A percentile compares a stretch with the other conserved stretches of the same genome.
Evolutionary conservation across 2,329 filamentous ascomycete genomes (phyloP).

Genomic region (Phaeoacremonium minimum): DNA sequence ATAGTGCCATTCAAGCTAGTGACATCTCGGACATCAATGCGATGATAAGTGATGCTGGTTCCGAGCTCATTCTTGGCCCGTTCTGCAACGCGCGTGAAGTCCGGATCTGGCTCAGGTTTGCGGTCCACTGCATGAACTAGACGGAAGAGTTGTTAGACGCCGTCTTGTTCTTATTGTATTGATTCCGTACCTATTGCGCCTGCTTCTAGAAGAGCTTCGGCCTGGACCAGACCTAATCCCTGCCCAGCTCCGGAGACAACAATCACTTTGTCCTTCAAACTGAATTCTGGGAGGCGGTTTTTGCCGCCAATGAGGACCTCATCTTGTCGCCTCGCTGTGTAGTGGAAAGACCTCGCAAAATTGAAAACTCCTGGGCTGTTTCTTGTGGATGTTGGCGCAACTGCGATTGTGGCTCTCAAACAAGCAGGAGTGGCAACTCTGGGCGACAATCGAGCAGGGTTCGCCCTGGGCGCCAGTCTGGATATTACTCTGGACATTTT

Average conservation of each 20-base stretch:
- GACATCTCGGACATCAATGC: constrained; percentile 75
- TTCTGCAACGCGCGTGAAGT: constrained; percentile 62
- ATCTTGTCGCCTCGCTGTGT: background rate
- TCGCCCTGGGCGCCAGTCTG: constrained; percentile 1
- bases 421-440: background rate
- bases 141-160: background rate
- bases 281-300: constrained; percentile 64
- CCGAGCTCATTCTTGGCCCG: constrained; percentile 61
- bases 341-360: constrained; percentile 5
- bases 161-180: background rate
- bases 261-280: constrained; percentile 67
- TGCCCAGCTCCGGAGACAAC: constrained; percentile 73
- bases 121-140: constrained; percentile 60
- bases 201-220: constrained; percentile 74
- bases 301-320: constrained; percentile 5
- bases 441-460: background rate
- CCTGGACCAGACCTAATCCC: constrained; percentile 73
- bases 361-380: background rate
- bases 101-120: constrained; percentile 46
- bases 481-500: constrained; percentile 6
- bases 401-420: too few relatives aligned
- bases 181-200: constrained; percentile 57
- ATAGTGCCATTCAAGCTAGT: constrained; percentile 63
- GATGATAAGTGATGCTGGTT: constrained; percentile 67
- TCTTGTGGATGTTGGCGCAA: background rate